These are phyloP conservation scores for Gautieria morchelliformis DNA, from an alignment of 768 basidiomycete species.

Conservation along the genomic window DNA sequence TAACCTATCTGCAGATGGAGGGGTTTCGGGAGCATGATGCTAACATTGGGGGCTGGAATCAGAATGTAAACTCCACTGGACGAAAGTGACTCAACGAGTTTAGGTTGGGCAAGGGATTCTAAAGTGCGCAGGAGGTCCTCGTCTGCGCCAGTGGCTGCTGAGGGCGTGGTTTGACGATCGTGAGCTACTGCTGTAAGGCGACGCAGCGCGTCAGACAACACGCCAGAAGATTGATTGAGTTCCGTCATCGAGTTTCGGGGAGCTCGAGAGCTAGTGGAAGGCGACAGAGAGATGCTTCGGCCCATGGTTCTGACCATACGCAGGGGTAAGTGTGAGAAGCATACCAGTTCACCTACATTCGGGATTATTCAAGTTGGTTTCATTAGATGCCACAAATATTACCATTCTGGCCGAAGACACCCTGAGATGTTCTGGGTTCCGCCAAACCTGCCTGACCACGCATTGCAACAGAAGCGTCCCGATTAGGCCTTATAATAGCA, in stretches of 20 bases:
- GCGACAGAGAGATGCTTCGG: constrained; percentile 42
- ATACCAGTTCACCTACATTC: constrained; percentile 66
- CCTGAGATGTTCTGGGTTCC: constrained; percentile 80
- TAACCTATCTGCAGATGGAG: neutral
- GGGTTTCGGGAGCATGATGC: neutral
- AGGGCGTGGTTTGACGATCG: constrained; percentile 35
- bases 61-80: neutral
- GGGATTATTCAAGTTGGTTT: neutral
- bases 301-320: constrained; percentile 55
- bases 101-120: constrained; percentile 5
- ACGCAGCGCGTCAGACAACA: constrained; percentile 66
- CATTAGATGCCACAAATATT: neutral
- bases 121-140: constrained; percentile 28
- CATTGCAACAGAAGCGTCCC: constrained; percentile 44
- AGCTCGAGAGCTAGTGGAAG: constrained; percentile 14
- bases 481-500: constrained; percentile 18
- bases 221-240: constrained; percentile 47
- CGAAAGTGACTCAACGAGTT: neutral
- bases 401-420: constrained; percentile 87
- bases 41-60: neutral
- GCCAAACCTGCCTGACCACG: constrained; percentile 68
- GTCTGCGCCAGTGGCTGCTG: constrained; percentile 30
- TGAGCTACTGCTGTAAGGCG: constrained; percentile 52
- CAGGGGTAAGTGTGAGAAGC: constrained; percentile 74
- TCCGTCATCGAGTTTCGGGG: constrained; percentile 27